Base-by-base conservation (phyloP, 2,329 filamentous ascomycete genomes). In the Didymosphaeria variabile region DNA sequence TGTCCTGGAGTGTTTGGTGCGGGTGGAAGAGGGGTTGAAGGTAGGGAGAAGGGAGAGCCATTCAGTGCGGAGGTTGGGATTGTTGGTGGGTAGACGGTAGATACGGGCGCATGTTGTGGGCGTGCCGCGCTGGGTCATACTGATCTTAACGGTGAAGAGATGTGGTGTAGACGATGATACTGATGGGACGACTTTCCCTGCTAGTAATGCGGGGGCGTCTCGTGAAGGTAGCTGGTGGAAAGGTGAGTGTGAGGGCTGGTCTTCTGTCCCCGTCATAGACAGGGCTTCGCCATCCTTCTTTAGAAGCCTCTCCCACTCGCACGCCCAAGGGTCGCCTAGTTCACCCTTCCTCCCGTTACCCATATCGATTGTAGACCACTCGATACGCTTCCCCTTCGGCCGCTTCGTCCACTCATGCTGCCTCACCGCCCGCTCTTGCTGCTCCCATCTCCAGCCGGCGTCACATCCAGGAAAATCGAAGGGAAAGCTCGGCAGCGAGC, bases 391-490 rank as follows among this genome's bases (percentile, higher is more conserved):
- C 23, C 92, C 91, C 76, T 92, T 95, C 0, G 95, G 94, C 52
- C 89, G 87, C 55, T 86, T 86, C 55, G 90, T 87, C 93, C 93
- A 97, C 29, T 87, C 84, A 26, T 81, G 80, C 70, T 87, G 86
- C 58, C 88, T 82, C 67, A 80, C 84, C 50, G 80, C 79, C 13
- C 88, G 85, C 76, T 94, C 86, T 38, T 87, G 84, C 36, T 88
- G 73, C 75, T 96, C 91, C 92, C 93, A 97, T 17, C 84, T 81
- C 74, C 87, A 89, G 1, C 95, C 95, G 1, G 93, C 91, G 59
- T 86, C 84, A 0, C 93, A 97, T 5, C 90, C 92, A 0, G 92
- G 89, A 64, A 87, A 92, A 76, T 99, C 95, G 3, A 87, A 90
- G 0, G 95, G 95, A 72, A 97, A 99, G 87, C 91, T 96, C 1